Conservation (phyloP, 108 stramenopile species). For the Pseudonitzschia multistriata region DNA sequence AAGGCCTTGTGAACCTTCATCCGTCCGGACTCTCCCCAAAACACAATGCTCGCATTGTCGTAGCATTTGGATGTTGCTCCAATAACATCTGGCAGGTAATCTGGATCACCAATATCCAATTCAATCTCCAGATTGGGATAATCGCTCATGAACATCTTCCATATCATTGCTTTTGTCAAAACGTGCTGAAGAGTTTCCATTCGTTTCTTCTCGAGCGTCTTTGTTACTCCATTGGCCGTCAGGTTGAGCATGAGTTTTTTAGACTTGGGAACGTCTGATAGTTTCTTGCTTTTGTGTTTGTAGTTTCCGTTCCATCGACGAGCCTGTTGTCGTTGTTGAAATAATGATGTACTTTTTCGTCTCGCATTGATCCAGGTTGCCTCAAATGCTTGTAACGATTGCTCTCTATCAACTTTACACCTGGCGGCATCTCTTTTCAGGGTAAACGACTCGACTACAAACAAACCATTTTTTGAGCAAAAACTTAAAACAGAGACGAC, state of each 20-base stretch:
- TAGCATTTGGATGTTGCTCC: not conserved
- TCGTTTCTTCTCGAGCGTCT: constrained; percentile 33
- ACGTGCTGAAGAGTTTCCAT: constrained; percentile 39
- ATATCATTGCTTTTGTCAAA: constrained; percentile 30
- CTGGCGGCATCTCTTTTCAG: no score
- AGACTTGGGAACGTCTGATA: constrained; percentile 23
- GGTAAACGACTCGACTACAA: no score
- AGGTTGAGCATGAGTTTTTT: constrained; percentile 28
- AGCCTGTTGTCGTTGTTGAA: constrained; percentile 8
- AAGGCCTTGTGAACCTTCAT: constrained; percentile 36
- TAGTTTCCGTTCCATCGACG: constrained; percentile 35
- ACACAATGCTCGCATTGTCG: not conserved
- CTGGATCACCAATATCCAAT: constrained; percentile 36
- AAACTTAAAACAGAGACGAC: no score
- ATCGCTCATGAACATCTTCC: constrained; percentile 26
- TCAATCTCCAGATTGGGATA: constrained; percentile 32
- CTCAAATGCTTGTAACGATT: not conserved
- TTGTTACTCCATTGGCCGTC: constrained; percentile 16
- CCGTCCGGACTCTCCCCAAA: constrained; percentile 43
- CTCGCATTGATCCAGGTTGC: no score
- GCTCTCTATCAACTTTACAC: no score
- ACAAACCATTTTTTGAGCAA: no score
- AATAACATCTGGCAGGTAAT: constrained; percentile 37
- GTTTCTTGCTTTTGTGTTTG: constrained; percentile 15
- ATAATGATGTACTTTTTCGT: not conserved